These are phyloP conservation scores for Populus nigra DNA, from an alignment of 345 rosid genomes.

Conservation along the genomic window DNA sequence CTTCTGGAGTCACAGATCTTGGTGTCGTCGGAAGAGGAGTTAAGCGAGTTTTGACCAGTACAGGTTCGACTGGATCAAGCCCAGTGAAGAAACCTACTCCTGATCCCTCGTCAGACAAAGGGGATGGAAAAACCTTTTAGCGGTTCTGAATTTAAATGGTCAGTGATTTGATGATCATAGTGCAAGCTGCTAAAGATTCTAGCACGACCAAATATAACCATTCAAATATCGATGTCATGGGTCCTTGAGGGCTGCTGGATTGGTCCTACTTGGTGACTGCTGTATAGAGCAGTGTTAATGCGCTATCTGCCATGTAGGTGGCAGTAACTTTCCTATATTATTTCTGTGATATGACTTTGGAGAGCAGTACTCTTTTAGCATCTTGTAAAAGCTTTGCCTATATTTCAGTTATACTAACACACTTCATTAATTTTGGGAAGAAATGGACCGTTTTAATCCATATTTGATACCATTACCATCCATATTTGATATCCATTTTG, in stretches of 20 bases:
- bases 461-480: neutral
- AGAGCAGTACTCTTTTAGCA: neutral
- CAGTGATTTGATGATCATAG: neutral
- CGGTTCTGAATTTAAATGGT: neutral
- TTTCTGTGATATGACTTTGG: neutral
- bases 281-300: neutral
- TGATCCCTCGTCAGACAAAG: conserved; percentile 44
- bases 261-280: neutral
- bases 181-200: neutral
- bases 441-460: neutral
- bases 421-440: neutral
- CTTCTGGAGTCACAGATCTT: conserved; percentile 64
- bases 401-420: neutral
- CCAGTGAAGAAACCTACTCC: conserved; percentile 54
- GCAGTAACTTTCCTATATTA: too few relatives aligned
- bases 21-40: conserved; percentile 96
- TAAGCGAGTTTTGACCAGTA: conserved; percentile 62
- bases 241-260: neutral
- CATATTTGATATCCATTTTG: too few relatives aligned
- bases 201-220: neutral
- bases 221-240: neutral
- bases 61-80: conserved; percentile 47
- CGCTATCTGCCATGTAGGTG: neutral
- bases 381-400: neutral
- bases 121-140: conserved; percentile 43